A percentile compares a stretch with the other conserved stretches of the same genome.
These are phyloP conservation scores for Silene latifolia DNA, from an alignment of 148 eudicot genomes.

Conservation along the genomic window DNA sequence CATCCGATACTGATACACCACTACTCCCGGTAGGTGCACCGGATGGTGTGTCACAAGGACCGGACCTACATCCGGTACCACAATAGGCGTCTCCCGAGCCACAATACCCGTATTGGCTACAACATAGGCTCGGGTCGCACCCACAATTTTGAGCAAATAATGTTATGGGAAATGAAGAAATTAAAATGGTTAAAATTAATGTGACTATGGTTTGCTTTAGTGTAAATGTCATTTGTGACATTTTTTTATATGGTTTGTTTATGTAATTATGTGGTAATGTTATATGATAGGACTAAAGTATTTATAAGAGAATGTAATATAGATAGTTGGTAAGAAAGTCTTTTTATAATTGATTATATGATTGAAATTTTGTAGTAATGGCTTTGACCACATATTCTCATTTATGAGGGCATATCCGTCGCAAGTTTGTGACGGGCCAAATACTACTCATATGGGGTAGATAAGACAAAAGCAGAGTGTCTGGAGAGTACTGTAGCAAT, in stretches of 20 bases:
- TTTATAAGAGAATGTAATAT: constrained; percentile 12
- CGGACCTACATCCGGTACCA: constrained; percentile 9
- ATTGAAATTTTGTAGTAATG: background rate
- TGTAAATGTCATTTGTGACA: constrained; percentile 1
- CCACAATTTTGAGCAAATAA: constrained; percentile 25
- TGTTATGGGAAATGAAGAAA: constrained; percentile 6
- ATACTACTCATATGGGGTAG: no score
- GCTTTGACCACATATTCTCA: no score
- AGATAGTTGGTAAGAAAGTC: background rate
- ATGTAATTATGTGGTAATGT: background rate
- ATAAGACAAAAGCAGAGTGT: no score
- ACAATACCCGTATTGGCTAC: constrained; percentile 25
- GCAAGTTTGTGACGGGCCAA: no score
- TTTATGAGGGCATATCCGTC: no score
- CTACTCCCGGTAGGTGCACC: constrained; percentile 13
- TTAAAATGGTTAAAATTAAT: background rate
- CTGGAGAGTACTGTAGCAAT: no score
- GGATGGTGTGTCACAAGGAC: constrained; percentile 18
- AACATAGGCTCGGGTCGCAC: constrained; percentile 23
- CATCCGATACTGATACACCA: constrained; percentile 7
- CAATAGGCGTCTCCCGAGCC: constrained; percentile 17
- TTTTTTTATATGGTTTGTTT: background rate
- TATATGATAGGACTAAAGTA: background rate
- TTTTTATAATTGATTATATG: background rate
- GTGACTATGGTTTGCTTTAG: background rate